Evolutionary conservation across 495 filamentous ascomycete genomes (phyloP), one percentile per base, ranked within the genome.

Genomic region (Penicillium pulvis): DNA sequence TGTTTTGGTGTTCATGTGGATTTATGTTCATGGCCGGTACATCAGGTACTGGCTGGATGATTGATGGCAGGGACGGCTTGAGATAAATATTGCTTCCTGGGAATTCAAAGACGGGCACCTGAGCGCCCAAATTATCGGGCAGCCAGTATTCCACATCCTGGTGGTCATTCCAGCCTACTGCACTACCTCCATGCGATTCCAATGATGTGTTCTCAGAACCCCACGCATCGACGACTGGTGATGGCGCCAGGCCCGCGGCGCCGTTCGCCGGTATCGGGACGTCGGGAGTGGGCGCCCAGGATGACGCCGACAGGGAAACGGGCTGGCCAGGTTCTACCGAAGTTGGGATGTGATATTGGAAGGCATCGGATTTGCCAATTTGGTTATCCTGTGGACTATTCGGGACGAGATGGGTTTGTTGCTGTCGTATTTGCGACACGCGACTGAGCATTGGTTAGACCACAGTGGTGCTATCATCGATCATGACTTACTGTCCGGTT

Each of bases 141-240:
- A 78, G 68, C 75, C 74, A 78, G 42, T 75, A 78, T 45, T 78
- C 74, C 4, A 67, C 61, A 44, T 78, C 68, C 28, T 63, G 66
- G 7, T 64, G 58, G 17, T 73, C 70, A 55, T 65, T 68, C 75
- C 74, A 76, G 31, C 64, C 57, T 35, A 72, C 60, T 2, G 54
- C 56, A 47, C 55, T 63, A 24, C 58, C 68, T 16, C 58, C 53
- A 26, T 66, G 65, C 44, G 66, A 61, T 45, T 67, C 67, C 42
- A 71, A 57, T 6, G 70, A 57, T 8, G 63, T 24, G 16, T 61
- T 62, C 23, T 71, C 68, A 4, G 57, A 58, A 0, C 56, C 58
- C 70, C 70, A 73, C 3, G 58, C 60, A 26, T 64, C 55, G 11
- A 58, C 60, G 17, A 71, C 57, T 16, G 59, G 1, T 3, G 67